These are phyloP conservation scores for Endocladia muricata DNA, from an alignment of 31 red algal genomes.

Conservation along the genomic window DNA sequence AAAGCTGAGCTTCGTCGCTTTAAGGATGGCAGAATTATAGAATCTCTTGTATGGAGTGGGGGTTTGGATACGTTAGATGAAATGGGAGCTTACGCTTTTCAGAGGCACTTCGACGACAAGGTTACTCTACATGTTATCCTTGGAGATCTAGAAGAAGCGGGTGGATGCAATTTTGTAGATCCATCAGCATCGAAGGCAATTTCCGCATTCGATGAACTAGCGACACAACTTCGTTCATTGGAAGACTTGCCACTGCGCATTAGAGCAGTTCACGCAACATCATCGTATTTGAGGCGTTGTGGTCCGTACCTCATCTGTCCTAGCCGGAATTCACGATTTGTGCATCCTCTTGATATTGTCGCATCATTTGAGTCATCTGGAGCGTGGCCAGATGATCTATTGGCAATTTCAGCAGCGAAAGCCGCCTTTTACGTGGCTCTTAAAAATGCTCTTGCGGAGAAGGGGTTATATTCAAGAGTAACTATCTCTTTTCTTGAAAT, in stretches of 20 bases:
- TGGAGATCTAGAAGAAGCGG: slow-evolving; percentile 27
- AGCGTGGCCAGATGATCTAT: slow-evolving; percentile 56
- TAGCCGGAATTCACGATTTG: background rate
- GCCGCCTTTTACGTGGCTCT: slow-evolving; percentile 53
- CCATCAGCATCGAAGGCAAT: slow-evolving; percentile 18
- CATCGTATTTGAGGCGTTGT: slow-evolving; percentile 47
- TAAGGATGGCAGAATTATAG: slow-evolving; percentile 48
- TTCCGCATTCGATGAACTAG: slow-evolving; percentile 48
- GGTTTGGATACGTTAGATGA: slow-evolving; percentile 25
- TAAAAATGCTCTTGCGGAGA: slow-evolving; percentile 28
- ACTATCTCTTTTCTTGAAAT: slow-evolving; percentile 55
- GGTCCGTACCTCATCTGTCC: slow-evolving; percentile 29
- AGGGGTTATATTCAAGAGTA: slow-evolving; percentile 26
- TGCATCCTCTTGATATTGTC: slow-evolving; percentile 41
- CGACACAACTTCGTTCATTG: slow-evolving; percentile 26
- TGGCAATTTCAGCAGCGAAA: slow-evolving; percentile 51
- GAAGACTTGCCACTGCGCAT: slow-evolving; percentile 47
- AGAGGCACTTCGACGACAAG: slow-evolving; percentile 22
- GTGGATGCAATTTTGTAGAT: slow-evolving; percentile 16
- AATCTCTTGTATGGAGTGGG: slow-evolving; percentile 48
- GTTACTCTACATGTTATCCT: slow-evolving; percentile 18
- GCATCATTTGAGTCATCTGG: slow-evolving; percentile 47
- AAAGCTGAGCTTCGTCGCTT: slow-evolving; percentile 44
- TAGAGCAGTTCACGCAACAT: slow-evolving; percentile 40
- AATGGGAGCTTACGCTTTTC: slow-evolving; percentile 24